A percentile compares a stretch with the other conserved stretches of the same genome.
Conservation (phyloP, 495 filamentous ascomycete genomes). For the Entonaema liquescens region DNA sequence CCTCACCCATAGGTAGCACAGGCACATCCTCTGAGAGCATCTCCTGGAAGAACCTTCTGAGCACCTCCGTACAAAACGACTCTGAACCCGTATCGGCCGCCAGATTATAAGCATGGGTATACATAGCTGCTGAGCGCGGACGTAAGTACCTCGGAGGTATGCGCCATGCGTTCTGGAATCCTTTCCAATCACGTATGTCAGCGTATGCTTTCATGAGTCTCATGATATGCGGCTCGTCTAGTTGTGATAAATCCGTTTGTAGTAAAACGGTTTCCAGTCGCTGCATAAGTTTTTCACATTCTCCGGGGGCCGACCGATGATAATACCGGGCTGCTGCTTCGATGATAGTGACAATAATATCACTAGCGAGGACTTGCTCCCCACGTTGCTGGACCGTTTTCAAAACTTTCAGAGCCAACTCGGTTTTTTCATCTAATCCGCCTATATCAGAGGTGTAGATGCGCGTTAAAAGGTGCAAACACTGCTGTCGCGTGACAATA, state of each 20-base stretch:
- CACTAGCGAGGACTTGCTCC: conserved; percentile 47
- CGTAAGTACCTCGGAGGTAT: conserved; percentile 59
- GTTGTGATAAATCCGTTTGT: conserved; percentile 52
- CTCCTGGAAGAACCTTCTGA: conserved; percentile 63
- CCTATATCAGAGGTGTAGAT: conserved; percentile 39
- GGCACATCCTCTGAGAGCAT: conserved; percentile 67
- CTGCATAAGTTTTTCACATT: conserved; percentile 21
- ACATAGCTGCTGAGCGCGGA: conserved; percentile 63
- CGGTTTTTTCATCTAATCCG: conserved; percentile 29
- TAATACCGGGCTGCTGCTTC: conserved; percentile 38
- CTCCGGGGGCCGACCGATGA: conserved; percentile 2
- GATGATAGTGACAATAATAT: conserved; percentile 52
- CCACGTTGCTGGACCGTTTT: conserved; percentile 52
- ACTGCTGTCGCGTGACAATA: conserved; percentile 46
- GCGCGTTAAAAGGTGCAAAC: conserved; percentile 46
- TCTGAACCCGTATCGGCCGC: conserved; percentile 60
- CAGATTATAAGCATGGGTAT: conserved; percentile 62
- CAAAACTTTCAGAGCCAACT: conserved; percentile 46
- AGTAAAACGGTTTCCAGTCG: conserved; percentile 42
- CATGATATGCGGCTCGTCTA: conserved; percentile 56
- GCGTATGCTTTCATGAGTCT: conserved; percentile 58
- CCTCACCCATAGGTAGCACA: conserved; percentile 53
- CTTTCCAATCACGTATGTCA: conserved; percentile 56
- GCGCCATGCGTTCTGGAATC: conserved; percentile 71
- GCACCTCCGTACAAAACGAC: conserved; percentile 55